phyloP scores from a whole-genome alignment of 2,329 filamentous ascomycete species.

The Beauveria rudraprayagi region DNA sequence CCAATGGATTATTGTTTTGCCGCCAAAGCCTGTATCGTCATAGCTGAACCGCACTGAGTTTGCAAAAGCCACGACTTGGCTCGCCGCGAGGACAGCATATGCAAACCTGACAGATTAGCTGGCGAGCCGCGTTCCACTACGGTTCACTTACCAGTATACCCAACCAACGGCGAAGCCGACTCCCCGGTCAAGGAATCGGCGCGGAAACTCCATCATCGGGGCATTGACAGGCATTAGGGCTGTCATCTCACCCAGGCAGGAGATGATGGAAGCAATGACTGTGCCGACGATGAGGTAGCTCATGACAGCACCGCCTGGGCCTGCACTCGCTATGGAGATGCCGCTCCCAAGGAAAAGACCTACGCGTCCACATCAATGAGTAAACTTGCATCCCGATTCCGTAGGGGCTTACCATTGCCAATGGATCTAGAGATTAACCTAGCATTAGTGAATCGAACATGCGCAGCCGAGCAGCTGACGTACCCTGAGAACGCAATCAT shows the following conservation, averaged over 20 bases:
- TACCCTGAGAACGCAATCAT: slow-evolving; percentile 38
- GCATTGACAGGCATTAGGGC: slow-evolving; percentile 32
- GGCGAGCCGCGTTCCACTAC: not conserved
- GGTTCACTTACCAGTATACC: slow-evolving; percentile 26
- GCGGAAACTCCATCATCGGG: slow-evolving; percentile 30
- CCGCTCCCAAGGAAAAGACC: slow-evolving; percentile 33
- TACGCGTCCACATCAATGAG: slow-evolving; percentile 6
- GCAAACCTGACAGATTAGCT: slow-evolving; percentile 24
- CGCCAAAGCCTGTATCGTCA: slow-evolving; percentile 19
- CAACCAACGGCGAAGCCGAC: slow-evolving; percentile 31
- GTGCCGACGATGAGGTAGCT: slow-evolving; percentile 34
- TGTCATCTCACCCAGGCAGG: slow-evolving; percentile 33
- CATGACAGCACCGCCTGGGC: slow-evolving; percentile 31
- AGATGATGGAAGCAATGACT: slow-evolving; percentile 34
- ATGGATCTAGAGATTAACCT: slow-evolving; percentile 16
- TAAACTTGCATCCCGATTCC: too few species aligned
- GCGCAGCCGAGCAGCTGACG: slow-evolving; percentile 9
- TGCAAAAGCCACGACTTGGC: slow-evolving; percentile 28
- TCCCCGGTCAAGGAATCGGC: slow-evolving; percentile 28
- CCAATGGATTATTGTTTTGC: slow-evolving; percentile 25
- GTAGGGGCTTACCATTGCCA: slow-evolving; percentile 26
- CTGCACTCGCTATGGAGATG: slow-evolving; percentile 30
- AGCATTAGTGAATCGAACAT: not conserved
- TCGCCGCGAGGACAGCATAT: slow-evolving; percentile 27
- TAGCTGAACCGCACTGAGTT: slow-evolving; percentile 29